Evolutionary conservation across 805 yeast species (phyloP), one percentile per base, ranked within the genome.

Genomic region (Peterozyma toletana): DNA sequence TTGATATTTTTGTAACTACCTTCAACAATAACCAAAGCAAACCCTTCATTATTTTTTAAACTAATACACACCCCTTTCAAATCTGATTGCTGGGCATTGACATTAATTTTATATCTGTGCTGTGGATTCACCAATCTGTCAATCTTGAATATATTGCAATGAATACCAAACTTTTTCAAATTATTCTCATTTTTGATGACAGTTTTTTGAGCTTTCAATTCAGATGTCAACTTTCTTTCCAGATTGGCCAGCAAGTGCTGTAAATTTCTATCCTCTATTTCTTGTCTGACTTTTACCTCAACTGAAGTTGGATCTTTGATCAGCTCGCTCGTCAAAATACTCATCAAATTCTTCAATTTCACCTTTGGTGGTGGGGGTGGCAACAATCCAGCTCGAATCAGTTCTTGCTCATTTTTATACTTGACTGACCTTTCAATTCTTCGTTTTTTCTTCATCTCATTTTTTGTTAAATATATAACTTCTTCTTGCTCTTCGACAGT

Each of bases 281-380:
- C 93, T 18, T 66, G 60, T 37, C 75, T 68, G 0, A 93, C 96
- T 41, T 71, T 62, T 59, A 70, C 68, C 55, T 91, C 99, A 51
- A 89, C 82, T 3, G 78, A 78, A 0, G 98, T 91, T 1, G 99
- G 98, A 57, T 93, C 96, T 47, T 75, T 70, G 39, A 90, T 83
- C 6, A 93, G 87, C 46, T 86, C 95, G 52, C 86, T 79, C 2
- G 97, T 86, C 40, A 85, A 66, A 0, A 88, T 96, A 53, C 75
- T 83, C 89, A 88, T 86, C 60, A 93, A 71, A 57, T 91, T 93
- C 37, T 83, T 77, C 37, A 88, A 67, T 54, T 84, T 86, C 21
- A 93, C 84, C 60, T 91, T 93, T 2, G 96, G 95, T 5, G 83
- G 83, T 0, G 96, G 96, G 5, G 95, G 83, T 0, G 95, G 84